Base-by-base conservation (phyloP, 768 basidiomycete species). In the Cyclocybe aegerita region DNA sequence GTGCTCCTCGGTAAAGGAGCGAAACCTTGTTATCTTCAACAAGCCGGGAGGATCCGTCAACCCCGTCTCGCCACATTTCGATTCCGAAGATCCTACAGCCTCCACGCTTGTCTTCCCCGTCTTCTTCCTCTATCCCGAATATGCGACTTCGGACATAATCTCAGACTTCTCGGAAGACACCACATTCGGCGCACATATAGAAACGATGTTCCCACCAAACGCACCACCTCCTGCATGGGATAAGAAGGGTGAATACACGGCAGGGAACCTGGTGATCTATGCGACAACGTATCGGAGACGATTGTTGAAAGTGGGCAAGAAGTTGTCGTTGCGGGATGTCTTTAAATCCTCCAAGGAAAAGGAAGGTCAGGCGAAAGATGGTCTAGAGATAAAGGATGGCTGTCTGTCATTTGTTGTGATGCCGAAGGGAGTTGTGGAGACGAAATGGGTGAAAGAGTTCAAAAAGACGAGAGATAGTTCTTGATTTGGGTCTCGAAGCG, bases 121-220 rank as follows among this genome's bases (percentile, higher is more conserved):
- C 37, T 91, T 97, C 74, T 88, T 98, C 69, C 77, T 98, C 53
- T 97, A 98, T 68, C 97, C 97, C 5, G 86, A 93, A 64, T 77
- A 93, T 56, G 82, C 86, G 9, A 92, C 83, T 4, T 92, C 95
- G 29, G 97, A 99, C 68, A 78, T 95, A 50, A 88, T 98, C 56
- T 76, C 88, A 10, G 78, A 86, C 43, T 98, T 96, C 68, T 76
- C 83, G 56, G 95, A 98, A 66, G 81, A 87, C 55, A 86, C 90
- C 1, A 80, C 91, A 2, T 93, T 98, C 66, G 74, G 77, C 7
- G 83, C 83, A 36, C 90, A 93, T 56, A 74, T 98, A 3, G 72
- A 76, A 14, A 70, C 75, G 11, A 95, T 99, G 85, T 95, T 97
- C 70, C 91, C 93, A 0, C 84, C 85, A 7, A 67, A 80, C 48